Evolutionary conservation across 495 filamentous ascomycete genomes (phyloP).

Genomic region (Penicillium psychrofluorescens): DNA sequence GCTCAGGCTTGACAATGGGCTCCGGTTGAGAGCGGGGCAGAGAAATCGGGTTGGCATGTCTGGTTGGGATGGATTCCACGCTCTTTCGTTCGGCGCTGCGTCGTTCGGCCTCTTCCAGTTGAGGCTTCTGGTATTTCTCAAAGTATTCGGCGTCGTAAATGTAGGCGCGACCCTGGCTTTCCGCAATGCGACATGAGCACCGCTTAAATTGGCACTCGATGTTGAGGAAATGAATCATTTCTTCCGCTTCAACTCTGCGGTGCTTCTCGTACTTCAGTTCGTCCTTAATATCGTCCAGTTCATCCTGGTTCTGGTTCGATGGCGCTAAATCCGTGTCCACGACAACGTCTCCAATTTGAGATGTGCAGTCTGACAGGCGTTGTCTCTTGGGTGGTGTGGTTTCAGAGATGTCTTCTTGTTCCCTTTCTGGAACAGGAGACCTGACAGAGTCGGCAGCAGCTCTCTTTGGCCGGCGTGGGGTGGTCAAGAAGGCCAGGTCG

Average conservation of each 20-base stretch:
- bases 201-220: conserved; percentile 70
- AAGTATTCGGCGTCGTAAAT: conserved; percentile 38
- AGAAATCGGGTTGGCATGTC: conserved; percentile 11
- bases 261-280: conserved; percentile 59
- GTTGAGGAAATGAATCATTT: conserved; percentile 73
- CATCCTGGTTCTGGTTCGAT: conserved; percentile 29
- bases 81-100: background rate
- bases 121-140: conserved; percentile 16
- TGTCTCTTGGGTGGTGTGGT: conserved; percentile 57
- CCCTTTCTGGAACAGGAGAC: conserved; percentile 29
- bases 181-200: conserved; percentile 57
- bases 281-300: conserved; percentile 53
- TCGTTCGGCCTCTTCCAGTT: conserved; percentile 10
- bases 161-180: conserved; percentile 40
- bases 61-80: conserved; percentile 12
- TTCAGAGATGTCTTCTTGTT: conserved; percentile 40
- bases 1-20: conserved; percentile 15
- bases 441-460: conserved; percentile 52
- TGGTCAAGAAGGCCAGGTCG: conserved; percentile 28
- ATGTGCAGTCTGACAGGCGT: conserved; percentile 45
- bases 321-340: conserved; percentile 11
- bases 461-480: conserved; percentile 42
- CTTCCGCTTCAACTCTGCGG: conserved; percentile 58
- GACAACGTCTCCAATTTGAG: conserved; percentile 38
- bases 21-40: conserved; percentile 5